These are phyloP conservation scores for Vitis labrusca DNA, from an alignment of 164 flowering plant species.

Conservation along the genomic window DNA sequence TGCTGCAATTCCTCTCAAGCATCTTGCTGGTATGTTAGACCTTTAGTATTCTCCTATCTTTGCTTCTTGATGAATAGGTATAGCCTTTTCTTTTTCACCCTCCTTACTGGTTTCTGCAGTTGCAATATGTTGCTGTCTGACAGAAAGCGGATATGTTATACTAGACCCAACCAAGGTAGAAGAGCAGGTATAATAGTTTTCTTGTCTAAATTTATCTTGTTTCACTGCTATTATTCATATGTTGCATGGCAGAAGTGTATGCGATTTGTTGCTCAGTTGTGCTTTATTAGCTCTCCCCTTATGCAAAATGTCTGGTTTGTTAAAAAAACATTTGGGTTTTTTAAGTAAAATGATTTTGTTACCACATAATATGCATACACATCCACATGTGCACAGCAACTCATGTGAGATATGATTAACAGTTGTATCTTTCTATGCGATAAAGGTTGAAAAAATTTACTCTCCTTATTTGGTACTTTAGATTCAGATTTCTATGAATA, in stretches of 20 bases:
- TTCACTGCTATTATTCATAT: not conserved
- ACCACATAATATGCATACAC: no score
- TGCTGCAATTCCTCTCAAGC: conserved; percentile 88
- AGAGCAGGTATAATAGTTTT: conserved; percentile 63
- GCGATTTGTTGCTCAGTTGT: not conserved
- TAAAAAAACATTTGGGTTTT: no score
- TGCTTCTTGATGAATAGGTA: conserved; percentile 4
- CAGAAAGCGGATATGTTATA: conserved; percentile 52
- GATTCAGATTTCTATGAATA: no score
- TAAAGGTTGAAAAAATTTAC: no score
- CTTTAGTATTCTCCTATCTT: not conserved
- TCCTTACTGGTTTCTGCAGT: conserved; percentile 42
- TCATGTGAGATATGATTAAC: no score
- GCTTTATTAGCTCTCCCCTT: not conserved
- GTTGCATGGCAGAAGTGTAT: not conserved
- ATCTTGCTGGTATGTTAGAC: conserved; percentile 76
- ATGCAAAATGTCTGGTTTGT: no score
- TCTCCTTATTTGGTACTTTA: no score
- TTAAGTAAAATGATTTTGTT: no score
- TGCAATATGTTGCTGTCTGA: conserved; percentile 76
- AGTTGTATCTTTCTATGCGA: no score
- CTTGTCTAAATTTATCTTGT: not conserved
- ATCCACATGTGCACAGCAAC: no score
- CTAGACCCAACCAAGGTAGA: conserved; percentile 87
- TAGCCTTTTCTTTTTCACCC: conserved; percentile 4